phyloP scores from a whole-genome alignment of 2,329 filamentous ascomycete species.

The Cercospora zeae-maydis region DNA sequence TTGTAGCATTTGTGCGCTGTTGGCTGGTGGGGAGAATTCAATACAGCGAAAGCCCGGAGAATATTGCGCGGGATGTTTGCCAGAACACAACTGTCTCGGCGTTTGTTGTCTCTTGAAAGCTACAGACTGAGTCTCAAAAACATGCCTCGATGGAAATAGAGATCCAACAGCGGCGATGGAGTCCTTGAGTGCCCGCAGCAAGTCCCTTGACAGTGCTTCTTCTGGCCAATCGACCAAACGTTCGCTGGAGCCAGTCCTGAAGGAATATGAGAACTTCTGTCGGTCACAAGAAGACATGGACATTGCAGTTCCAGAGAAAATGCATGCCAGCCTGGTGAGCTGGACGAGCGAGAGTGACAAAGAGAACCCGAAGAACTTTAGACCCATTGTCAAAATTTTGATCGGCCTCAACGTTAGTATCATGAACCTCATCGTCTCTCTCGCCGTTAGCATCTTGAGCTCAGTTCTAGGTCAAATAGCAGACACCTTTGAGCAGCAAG shows the following conservation, averaged over 20 bases:
- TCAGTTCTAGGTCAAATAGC: conserved; percentile 7
- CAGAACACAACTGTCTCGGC: too few species aligned
- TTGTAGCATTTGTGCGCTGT: not conserved
- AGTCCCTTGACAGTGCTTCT: not conserved
- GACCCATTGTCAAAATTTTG: not conserved
- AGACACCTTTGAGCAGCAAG: not conserved
- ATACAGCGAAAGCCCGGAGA: not conserved
- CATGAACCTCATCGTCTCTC: conserved; percentile 20
- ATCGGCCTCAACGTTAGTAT: conserved; percentile 11
- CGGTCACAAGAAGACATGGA: conserved; percentile 9
- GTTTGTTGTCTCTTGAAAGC: too few species aligned
- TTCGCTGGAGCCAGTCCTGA: not conserved
- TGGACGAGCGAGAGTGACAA: conserved; percentile 11
- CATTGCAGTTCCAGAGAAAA: not conserved
- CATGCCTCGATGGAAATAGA: not conserved
- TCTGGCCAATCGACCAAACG: not conserved
- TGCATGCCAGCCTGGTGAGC: not conserved
- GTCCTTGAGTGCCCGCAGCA: not conserved
- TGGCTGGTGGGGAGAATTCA: not conserved
- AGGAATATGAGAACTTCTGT: not conserved
- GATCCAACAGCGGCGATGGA: not conserved
- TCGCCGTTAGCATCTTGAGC: conserved; percentile 17
- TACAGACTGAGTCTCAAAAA: not conserved
- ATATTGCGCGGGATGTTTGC: not conserved
- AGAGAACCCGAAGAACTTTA: conserved; percentile 15